Evolutionary conservation across 352 stramenopile genomes (phyloP), one percentile per base, ranked within the genome.

Genomic region (Phytophthora colocasiae): DNA sequence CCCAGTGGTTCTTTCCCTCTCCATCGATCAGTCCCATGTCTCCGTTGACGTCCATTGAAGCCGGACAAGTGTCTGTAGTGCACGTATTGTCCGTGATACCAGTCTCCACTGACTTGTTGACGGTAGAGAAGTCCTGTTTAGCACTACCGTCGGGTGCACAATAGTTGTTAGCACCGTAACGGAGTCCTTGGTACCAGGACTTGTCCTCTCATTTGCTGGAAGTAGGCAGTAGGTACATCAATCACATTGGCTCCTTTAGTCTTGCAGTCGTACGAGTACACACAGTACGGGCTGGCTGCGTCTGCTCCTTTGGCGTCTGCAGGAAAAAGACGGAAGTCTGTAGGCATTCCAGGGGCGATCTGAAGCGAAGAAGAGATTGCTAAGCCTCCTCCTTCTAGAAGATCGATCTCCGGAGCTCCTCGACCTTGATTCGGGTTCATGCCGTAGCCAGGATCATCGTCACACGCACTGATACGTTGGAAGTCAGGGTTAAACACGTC

Each of bases 361-460:
- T 98, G 94, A 1, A 97, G 81, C 38, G 92, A 97, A 26, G 89
- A 92, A 10, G 91, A 98, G 71, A 97, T 93, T 10, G 84, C 77
- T 15, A 71, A 66, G 26, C 92, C 80, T 17, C 75, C 77, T 74
- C 90, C 84, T 97, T 97, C 94, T 7, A 98, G 77, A 14, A 98
- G 66, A 77, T 98, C 93, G 68, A 98, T 98, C 62, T 98, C 95
- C 0, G 95, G 95, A 44, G 92, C 87, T 32, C 95, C 95, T 11
- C 92, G 77, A 1, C 94, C 94, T 49, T 82, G 62, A 10, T 85
- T 80, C 9, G 86, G 69, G 78, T 98, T 84, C 66, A 98, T 51
- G 1, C 91, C 93, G 69, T 85, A 98, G 52, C 97, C 93, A 58
- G 96, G 93, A 62, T 84, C 73, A 15, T 71, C 50, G 69, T 98